A percentile compares a stretch with the other conserved stretches of the same genome.
Evolutionary conservation across 176 grass and related monocot species (phyloP).

Genomic region (Bothriochloa decipiens): DNA sequence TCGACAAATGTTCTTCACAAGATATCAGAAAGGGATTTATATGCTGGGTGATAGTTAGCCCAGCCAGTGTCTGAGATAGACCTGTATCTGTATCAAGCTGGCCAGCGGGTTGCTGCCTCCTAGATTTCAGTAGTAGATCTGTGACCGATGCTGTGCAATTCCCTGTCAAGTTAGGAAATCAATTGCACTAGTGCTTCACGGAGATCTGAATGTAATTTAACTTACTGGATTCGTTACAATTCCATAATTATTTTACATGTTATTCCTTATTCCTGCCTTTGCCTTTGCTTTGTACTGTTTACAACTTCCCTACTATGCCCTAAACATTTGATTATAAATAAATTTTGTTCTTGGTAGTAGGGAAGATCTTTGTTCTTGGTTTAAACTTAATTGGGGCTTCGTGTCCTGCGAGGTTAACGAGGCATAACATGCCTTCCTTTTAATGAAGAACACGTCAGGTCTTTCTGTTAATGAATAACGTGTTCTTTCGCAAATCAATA

Average conservation of each 20-base stretch:
- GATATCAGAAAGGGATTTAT: constrained; percentile 56
- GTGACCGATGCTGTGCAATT: background rate
- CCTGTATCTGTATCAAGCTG: background rate
- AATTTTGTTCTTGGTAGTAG: no score
- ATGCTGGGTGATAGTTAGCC: constrained; percentile 3
- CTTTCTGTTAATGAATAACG: background rate
- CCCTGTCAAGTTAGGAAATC: background rate
- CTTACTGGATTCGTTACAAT: no score
- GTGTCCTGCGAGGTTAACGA: background rate
- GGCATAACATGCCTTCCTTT: background rate
- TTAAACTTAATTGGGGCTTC: no score
- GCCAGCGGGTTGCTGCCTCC: background rate
- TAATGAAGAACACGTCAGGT: background rate
- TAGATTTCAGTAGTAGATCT: background rate
- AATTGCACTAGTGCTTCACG: no score
- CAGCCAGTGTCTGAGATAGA: background rate
- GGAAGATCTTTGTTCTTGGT: no score
- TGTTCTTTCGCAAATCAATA: no score
- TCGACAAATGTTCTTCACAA: constrained; percentile 79
- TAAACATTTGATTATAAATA: no score
- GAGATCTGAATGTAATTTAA: no score
- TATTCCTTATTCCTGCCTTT: background rate
- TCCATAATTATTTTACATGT: no score
- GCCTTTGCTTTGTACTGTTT: background rate
- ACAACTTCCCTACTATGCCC: background rate